Evolutionary conservation across 306 rosid genomes (phyloP), one percentile per base, ranked within the genome.

Genomic region (Quercus cerris): DNA sequence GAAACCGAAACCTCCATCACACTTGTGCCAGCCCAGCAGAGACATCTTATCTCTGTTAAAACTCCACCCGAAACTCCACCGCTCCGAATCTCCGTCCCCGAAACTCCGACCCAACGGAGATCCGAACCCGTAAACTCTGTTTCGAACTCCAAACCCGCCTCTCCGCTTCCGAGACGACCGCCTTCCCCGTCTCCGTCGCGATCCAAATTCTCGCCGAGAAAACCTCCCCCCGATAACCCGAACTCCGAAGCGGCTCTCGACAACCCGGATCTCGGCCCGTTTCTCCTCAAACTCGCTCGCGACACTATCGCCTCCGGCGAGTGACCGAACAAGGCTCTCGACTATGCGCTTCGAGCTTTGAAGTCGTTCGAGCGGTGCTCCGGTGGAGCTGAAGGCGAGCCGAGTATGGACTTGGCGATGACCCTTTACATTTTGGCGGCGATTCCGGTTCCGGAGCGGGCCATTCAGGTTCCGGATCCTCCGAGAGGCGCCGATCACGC

Each of bases 231-330:
- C 1, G 91, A 89, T 6, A 30, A 63, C 70, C 41, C 20, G 5
- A 63, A 63, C 31, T 78, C 91, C 0, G 98, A 91, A 30, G 86
- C 92, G 33, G 90, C 97, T 1, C 92, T 95, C 2, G 97, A 95
- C 83, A 93, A 95, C 80, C 98, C 96, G 52, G 99, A 95, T 95
- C 99, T 95, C 64, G 97, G 96, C 0, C 99, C 98, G 2, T 94
- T 94, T 61, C 95, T 94, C 1, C 98, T 95, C 15, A 93, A 95
- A 76, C 85, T 95, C 1, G 97, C 99, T 19, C 86, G 97, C 0
- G 97, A 93, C 74, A 90, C 99, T 15, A 95, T 95, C 28, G 98
- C 99, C 46, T 93, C 97, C 2, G 98, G 99, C 6, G 94, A 93
- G 0, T 97, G 99, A 0, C 99, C 98, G 17, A 84, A 83, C 69